Percentiles rank a stretch among this genome's conserved stretches.
These are phyloP conservation scores for Dictyostelium capitatum DNA, from an alignment of 78 protist species.

Conservation along the genomic window DNA sequence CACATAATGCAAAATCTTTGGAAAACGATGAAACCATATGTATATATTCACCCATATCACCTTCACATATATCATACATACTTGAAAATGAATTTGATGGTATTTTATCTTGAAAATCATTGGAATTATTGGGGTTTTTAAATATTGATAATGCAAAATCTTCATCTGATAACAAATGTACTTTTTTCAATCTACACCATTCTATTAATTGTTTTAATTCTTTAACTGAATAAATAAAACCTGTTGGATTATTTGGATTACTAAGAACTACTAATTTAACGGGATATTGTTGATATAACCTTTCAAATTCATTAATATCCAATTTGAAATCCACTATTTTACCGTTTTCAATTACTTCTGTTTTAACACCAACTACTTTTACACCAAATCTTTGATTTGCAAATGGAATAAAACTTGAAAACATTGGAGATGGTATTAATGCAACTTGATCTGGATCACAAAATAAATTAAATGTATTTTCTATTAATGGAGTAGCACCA, in stretches of 20 bases:
- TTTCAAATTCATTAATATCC: conserved; percentile 27
- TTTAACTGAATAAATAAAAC: conserved; percentile 11
- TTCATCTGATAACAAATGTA: conserved; percentile 74
- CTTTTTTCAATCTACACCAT: conserved; percentile 18
- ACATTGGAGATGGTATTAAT: conserved; percentile 68
- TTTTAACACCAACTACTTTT: conserved; percentile 20
- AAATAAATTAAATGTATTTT: conserved; percentile 29
- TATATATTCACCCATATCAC: conserved; percentile 47
- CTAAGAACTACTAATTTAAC: conserved; percentile 41
- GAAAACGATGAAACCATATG: conserved; percentile 76
- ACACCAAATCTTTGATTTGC: conserved; percentile 35
- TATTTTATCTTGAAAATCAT: not conserved
- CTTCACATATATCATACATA: conserved; percentile 38
- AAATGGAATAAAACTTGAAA: conserved; percentile 31
- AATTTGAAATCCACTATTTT: conserved; percentile 8
- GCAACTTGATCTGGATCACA: conserved; percentile 23
- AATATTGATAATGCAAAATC: conserved; percentile 73
- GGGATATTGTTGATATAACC: not conserved
- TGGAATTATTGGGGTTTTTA: too few relatives aligned
- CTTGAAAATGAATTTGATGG: not conserved
- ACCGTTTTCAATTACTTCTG: conserved; percentile 4
- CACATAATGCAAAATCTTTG: conserved; percentile 76
- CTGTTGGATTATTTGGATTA: conserved; percentile 81
- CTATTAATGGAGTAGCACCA: conserved; percentile 51
- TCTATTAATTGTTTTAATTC: conserved; percentile 14